Percentiles rank a stretch among this genome's conserved stretches.
Conservation (phyloP, 2,329 filamentous ascomycete genomes). For the Sporothrix sp. region DNA sequence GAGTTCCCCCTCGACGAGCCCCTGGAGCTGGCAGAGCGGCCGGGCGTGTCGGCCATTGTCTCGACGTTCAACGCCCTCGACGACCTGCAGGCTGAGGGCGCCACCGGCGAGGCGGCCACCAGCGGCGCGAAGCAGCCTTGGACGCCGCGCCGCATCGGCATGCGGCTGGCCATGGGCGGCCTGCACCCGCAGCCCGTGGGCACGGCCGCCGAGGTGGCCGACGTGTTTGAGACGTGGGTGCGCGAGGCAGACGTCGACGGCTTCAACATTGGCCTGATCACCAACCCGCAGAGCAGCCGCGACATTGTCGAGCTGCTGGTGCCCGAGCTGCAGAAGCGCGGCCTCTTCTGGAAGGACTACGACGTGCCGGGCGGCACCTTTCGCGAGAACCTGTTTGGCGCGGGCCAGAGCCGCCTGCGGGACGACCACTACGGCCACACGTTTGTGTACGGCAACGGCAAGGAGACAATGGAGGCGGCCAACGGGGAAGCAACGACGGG, state of each 20-base stretch:
- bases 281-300: conserved; percentile 48
- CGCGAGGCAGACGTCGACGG: conserved; percentile 61
- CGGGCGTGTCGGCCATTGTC: conserved; percentile 4
- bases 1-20: conserved; percentile 19
- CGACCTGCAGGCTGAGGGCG: background rate
- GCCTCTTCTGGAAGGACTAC: conserved; percentile 44
- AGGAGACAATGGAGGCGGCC: background rate
- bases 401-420: conserved; percentile 26
- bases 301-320: conserved; percentile 56
- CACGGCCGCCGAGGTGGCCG: conserved; percentile 55
- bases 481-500: background rate
- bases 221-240: conserved; percentile 58
- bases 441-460: conserved; percentile 22
- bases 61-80: conserved; percentile 9
- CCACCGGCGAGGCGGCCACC: background rate
- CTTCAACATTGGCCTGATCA: conserved; percentile 45
- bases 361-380: conserved; percentile 33
- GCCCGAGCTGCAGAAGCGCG: conserved; percentile 49
- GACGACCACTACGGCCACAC: conserved; percentile 32
- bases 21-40: conserved; percentile 11
- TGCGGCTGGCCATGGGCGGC: conserved; percentile 18
- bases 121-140: conserved; percentile 5
- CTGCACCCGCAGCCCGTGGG: conserved; percentile 39
- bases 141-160: conserved; percentile 14
- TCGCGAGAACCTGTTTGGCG: conserved; percentile 32